Conservation (phyloP, 345 rosid genomes). For the Limnanthes douglasii region DNA sequence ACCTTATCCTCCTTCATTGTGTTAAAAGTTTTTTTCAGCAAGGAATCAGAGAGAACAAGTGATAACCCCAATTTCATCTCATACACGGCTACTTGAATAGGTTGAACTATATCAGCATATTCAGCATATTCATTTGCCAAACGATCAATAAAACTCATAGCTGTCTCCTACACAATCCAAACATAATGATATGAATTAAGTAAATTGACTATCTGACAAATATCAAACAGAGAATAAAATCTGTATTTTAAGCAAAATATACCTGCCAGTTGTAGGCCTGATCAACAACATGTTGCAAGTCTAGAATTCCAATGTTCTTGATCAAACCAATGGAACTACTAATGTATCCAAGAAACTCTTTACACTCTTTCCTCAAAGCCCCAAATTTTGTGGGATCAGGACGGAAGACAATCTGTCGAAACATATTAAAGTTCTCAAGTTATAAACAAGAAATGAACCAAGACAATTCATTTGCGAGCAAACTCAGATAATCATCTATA, state of each 20-base stretch:
- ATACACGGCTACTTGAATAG: slow-evolving; percentile 83
- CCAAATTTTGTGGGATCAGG: slow-evolving; percentile 46
- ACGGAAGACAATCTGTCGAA: slow-evolving; percentile 64
- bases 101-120: slow-evolving; percentile 61
- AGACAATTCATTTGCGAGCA: too few species aligned
- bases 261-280: slow-evolving; percentile 85
- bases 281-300: slow-evolving; percentile 32
- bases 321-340: slow-evolving; percentile 24
- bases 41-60: slow-evolving; percentile 32
- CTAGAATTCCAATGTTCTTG: slow-evolving; percentile 20
- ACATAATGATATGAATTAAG: slow-evolving; percentile 2
- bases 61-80: slow-evolving; percentile 86
- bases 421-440: slow-evolving; percentile 7
- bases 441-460: slow-evolving; percentile 2
- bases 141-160: slow-evolving; percentile 42
- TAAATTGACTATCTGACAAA: slow-evolving; percentile 1
- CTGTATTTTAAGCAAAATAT: slow-evolving; percentile 3
- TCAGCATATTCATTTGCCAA: slow-evolving; percentile 49
- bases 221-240: not conserved
- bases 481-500: too few species aligned
- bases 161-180: slow-evolving; percentile 50
- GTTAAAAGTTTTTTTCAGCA: slow-evolving; percentile 24
- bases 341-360: slow-evolving; percentile 41
- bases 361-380: slow-evolving; percentile 43
- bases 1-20: slow-evolving; percentile 28